These are phyloP conservation scores for Flaveria brownii DNA, from an alignment of 129 eudicot species.

Conservation along the genomic window DNA sequence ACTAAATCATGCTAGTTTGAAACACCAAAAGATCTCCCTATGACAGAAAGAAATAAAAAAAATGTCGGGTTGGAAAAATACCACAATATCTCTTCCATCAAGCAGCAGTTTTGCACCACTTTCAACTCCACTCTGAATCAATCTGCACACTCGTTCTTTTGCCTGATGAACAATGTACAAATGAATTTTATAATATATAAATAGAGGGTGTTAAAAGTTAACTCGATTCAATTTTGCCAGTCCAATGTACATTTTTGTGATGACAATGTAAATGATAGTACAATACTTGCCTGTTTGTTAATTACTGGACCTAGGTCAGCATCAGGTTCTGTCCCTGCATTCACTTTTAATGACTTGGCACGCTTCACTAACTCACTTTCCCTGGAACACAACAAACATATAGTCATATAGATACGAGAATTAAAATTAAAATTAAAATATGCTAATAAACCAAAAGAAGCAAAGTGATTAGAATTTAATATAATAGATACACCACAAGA, in stretches of 20 bases:
- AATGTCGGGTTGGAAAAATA: constrained; percentile 24
- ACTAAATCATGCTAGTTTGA: constrained; percentile 5
- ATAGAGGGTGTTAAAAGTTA: neutral
- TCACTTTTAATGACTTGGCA: constrained; percentile 82
- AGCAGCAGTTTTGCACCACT: constrained; percentile 84
- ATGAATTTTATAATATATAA: neutral
- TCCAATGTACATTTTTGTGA: neutral
- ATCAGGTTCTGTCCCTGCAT: constrained; percentile 83
- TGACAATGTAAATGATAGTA: constrained; percentile 2
- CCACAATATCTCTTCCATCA: constrained; percentile 94
- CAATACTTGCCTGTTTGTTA: constrained; percentile 75
- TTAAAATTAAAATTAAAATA: neutral
- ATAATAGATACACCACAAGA: neutral
- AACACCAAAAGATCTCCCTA: neutral
- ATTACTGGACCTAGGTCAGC: constrained; percentile 99
- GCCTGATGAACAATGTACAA: constrained; percentile 51
- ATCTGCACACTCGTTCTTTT: constrained; percentile 73
- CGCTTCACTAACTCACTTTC: constrained; percentile 83
- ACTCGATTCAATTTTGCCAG: neutral
- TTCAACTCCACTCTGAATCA: constrained; percentile 83
- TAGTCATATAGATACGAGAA: constrained; percentile 1
- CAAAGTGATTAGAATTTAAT: neutral
- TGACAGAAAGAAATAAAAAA: neutral
- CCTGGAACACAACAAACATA: constrained; percentile 42
- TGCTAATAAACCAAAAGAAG: neutral